phyloP scores from a whole-genome alignment of 768 basidiomycete species.

The Trichaptum fuscoviolaceum region DNA sequence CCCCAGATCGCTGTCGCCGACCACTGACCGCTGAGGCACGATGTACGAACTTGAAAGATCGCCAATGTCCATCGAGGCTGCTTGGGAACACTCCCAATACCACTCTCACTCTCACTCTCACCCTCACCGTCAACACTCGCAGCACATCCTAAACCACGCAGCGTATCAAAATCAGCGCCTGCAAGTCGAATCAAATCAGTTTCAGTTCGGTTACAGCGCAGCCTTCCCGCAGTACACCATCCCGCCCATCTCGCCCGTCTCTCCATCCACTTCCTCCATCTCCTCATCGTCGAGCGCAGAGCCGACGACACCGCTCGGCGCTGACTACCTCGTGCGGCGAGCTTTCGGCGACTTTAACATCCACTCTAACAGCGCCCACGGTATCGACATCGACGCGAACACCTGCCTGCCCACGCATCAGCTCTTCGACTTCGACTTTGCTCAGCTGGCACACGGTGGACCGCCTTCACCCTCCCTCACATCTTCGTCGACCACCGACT shows the following conservation, averaged over 20 bases:
- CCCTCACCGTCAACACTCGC: too few species aligned
- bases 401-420: constrained; percentile 63
- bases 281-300: constrained; percentile 24
- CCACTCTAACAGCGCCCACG: constrained; percentile 41
- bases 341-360: constrained; percentile 42
- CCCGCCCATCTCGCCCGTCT: constrained; percentile 43
- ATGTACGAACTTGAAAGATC: too few species aligned
- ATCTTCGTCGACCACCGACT: too few species aligned
- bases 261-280: constrained; percentile 48
- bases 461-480: too few species aligned
- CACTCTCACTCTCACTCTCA: too few species aligned
- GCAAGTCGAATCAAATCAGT: not conserved
- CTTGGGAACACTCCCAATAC: too few species aligned
- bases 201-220: not conserved
- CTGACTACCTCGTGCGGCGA: constrained; percentile 40
- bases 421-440: constrained; percentile 57
- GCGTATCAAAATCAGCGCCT: too few species aligned
- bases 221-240: constrained; percentile 3
- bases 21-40: too few species aligned
- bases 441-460: too few species aligned
- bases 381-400: constrained; percentile 25
- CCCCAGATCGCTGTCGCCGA: too few species aligned
- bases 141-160: too few species aligned
- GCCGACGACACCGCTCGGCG: constrained; percentile 35
- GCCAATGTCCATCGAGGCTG: too few species aligned